phyloP scores from a whole-genome alignment of 2,329 filamentous ascomycete species.

The Clonostachys rhizophaga region DNA sequence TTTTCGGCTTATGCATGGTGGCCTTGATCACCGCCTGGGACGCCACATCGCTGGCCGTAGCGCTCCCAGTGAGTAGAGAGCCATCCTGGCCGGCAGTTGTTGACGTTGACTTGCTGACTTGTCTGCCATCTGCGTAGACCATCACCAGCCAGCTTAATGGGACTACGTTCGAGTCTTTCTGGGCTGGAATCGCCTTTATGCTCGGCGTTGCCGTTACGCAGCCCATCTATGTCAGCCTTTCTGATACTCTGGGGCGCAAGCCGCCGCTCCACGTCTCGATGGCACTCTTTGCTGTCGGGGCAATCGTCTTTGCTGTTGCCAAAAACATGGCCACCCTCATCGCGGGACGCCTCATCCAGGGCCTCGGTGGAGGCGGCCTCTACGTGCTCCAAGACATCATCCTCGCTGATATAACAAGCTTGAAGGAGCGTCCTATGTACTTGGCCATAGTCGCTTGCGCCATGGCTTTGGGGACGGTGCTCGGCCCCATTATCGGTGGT shows the following conservation, averaged over 20 bases:
- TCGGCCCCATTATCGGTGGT: conserved; percentile 15
- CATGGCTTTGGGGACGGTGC: conserved; percentile 7
- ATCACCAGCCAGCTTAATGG: conserved; percentile 47
- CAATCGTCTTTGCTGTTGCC: conserved; percentile 24
- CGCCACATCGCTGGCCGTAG: conserved; percentile 10
- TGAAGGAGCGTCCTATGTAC: conserved; percentile 17
- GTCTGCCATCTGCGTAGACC: conserved; percentile 4
- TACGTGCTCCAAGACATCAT: conserved; percentile 22
- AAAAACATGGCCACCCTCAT: conserved; percentile 8
- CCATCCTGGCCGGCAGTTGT: too few relatives aligned
- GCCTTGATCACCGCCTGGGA: conserved; percentile 8
- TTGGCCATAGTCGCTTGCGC: conserved; percentile 12
- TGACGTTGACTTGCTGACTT: background rate
- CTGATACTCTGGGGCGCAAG: conserved; percentile 25
- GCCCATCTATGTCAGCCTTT: conserved; percentile 31
- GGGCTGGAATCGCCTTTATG: conserved; percentile 66
- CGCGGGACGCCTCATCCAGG: conserved; percentile 38
- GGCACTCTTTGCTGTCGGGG: conserved; percentile 31
- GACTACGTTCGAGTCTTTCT: conserved; percentile 60
- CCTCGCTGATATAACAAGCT: conserved; percentile 28
- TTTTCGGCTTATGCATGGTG: conserved; percentile 1
- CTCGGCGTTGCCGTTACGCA: conserved; percentile 58
- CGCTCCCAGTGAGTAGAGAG: conserved; percentile 7
- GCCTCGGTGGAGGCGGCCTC: conserved; percentile 30
- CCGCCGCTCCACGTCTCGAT: conserved; percentile 14